These are phyloP conservation scores for Huntiella savannae DNA, from an alignment of 2,329 filamentous ascomycete species.

Conservation along the genomic window DNA sequence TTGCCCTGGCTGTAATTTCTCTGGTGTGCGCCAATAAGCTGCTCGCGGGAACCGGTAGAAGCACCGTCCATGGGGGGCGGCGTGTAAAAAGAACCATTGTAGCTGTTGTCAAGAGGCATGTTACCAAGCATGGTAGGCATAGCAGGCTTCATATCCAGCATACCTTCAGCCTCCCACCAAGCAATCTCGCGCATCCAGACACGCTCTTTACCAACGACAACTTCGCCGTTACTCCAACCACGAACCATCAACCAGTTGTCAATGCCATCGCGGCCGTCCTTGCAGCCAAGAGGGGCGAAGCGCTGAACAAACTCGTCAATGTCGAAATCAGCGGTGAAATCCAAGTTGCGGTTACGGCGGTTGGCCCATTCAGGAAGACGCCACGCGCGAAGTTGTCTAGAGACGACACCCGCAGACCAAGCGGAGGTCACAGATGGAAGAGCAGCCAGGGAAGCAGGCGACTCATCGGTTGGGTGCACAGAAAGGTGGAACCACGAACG, in stretches of 20 bases:
- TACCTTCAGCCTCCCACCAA: conserved; percentile 96
- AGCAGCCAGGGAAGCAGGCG: conserved; percentile 54
- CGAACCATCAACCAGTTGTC: conserved; percentile 88
- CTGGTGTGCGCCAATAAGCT: conserved; percentile 38
- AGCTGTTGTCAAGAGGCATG: conserved; percentile 40
- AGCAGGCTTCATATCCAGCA: conserved; percentile 71
- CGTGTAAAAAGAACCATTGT: conserved; percentile 45
- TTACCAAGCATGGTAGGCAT: conserved; percentile 12
- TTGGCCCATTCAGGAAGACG: conserved; percentile 93
- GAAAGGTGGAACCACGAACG: conserved; percentile 90
- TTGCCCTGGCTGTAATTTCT: conserved; percentile 38
- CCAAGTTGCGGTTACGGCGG: conserved; percentile 69
- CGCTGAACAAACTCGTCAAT: conserved; percentile 75
- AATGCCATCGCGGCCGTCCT: conserved; percentile 77
- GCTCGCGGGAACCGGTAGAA: conserved; percentile 51
- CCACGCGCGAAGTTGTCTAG: conserved; percentile 83
- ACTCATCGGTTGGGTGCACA: conserved; percentile 78
- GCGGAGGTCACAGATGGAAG: conserved; percentile 55
- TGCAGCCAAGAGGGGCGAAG: conserved; percentile 68
- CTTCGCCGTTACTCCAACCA: conserved; percentile 96
- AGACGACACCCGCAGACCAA: conserved; percentile 88
- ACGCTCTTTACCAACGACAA: conserved; percentile 74
- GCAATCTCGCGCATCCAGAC: conserved; percentile 88
- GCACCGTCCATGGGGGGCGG: conserved; percentile 52
- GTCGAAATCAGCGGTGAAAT: conserved; percentile 95